Percentiles rank a stretch among this genome's conserved stretches.
phyloP scores from a whole-genome alignment of 495 filamentous ascomycete genomes.

The Talaromyces trachyspermus region DNA sequence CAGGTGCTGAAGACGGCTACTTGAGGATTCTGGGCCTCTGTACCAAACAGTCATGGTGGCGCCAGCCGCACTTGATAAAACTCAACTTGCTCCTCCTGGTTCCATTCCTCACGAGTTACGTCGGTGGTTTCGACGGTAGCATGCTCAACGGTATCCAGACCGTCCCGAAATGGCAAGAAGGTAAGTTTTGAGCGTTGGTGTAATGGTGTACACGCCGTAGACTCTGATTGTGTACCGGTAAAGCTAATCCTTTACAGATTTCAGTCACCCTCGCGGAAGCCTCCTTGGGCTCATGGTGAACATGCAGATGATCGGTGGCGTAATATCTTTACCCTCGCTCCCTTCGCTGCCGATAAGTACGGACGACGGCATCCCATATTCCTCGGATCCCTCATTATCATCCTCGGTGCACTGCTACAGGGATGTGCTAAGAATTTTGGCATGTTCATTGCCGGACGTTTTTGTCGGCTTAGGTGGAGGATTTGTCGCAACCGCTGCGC shows the following conservation, averaged over 20 bases:
- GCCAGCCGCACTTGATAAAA: constrained; percentile 7
- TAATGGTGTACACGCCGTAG: no score
- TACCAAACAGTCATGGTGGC: no score
- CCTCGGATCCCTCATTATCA: constrained; percentile 52
- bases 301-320: constrained; percentile 5
- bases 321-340: constrained; percentile 8
- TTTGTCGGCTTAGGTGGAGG: constrained; percentile 50
- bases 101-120: constrained; percentile 10
- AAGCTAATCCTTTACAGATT: neutral
- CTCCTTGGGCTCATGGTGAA: neutral
- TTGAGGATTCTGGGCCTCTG: no score
- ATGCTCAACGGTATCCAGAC: constrained; percentile 16
- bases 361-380: constrained; percentile 35
- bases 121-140: constrained; percentile 10
- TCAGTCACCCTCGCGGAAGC: neutral
- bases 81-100: constrained; percentile 12
- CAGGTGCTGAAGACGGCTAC: no score
- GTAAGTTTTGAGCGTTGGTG: no score
- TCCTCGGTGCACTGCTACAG: constrained; percentile 49
- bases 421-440: constrained; percentile 39
- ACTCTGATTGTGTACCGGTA: no score
- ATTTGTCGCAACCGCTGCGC: constrained; percentile 22
- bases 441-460: constrained; percentile 32
- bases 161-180: constrained; percentile 11
- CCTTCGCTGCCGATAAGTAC: constrained; percentile 19